phyloP scores from a whole-genome alignment of 2,329 filamentous ascomycete species.

The Penicillium glabrum region DNA sequence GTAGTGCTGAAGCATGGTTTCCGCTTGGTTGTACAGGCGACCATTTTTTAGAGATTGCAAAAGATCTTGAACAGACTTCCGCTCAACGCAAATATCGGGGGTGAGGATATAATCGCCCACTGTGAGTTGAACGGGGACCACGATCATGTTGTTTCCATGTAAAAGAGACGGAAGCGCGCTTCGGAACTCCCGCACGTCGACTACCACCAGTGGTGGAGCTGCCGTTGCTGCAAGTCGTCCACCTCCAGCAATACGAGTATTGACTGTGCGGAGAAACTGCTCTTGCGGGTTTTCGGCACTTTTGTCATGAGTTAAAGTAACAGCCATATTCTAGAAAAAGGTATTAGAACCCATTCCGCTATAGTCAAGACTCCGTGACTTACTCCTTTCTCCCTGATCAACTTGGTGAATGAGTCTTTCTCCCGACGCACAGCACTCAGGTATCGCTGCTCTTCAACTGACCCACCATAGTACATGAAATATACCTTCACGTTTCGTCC shows the following conservation, averaged over 20 bases:
- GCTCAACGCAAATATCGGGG: constrained; percentile 87
- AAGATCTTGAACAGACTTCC: constrained; percentile 88
- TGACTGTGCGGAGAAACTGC: constrained; percentile 88
- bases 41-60: constrained; percentile 91
- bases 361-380: constrained; percentile 12
- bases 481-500: constrained; percentile 89
- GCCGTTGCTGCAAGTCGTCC: constrained; percentile 81
- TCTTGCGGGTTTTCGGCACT: constrained; percentile 80
- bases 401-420: constrained; percentile 91
- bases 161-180: constrained; percentile 88
- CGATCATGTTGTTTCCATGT: constrained; percentile 81
- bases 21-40: constrained; percentile 85
- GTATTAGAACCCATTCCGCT: neutral
- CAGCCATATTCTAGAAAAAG: constrained; percentile 67
- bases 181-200: constrained; percentile 94
- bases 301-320: constrained; percentile 77
- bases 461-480: constrained; percentile 94
- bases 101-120: constrained; percentile 96
- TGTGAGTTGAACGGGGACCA: constrained; percentile 93
- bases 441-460: constrained; percentile 93
- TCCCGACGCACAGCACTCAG: constrained; percentile 86
- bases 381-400: constrained; percentile 87
- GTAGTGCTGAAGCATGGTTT: constrained; percentile 94
- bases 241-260: constrained; percentile 93
- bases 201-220: constrained; percentile 83